A percentile compares a stretch with the other conserved stretches of the same genome.
These are phyloP conservation scores for Pyrenochaeta sp. DNA, from an alignment of 2,329 filamentous ascomycete species.

Conservation along the genomic window DNA sequence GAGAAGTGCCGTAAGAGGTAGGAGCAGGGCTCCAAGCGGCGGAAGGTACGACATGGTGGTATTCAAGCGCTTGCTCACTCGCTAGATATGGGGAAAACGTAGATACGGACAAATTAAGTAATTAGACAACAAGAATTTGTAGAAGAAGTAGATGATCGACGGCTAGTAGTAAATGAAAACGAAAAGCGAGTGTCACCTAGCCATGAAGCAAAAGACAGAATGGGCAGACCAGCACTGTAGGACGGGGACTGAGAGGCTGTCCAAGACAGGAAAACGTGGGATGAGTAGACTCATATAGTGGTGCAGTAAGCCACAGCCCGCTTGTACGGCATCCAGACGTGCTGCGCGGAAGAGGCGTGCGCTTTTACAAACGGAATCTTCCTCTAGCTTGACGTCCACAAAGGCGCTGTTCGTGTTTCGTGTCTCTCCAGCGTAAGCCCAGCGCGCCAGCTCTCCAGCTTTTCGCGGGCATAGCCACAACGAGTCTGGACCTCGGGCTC, in stretches of 20 bases:
- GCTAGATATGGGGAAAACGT: not conserved
- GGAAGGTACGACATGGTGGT: slow-evolving; percentile 26
- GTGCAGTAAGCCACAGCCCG: slow-evolving; percentile 15
- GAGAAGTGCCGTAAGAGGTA: slow-evolving; percentile 36
- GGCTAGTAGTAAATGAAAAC: slow-evolving; percentile 9
- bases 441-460: not conserved
- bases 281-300: slow-evolving; percentile 30
- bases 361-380: not conserved
- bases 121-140: slow-evolving; percentile 12
- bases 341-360: slow-evolving; percentile 6
- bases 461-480: slow-evolving; percentile 27
- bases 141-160: slow-evolving; percentile 11
- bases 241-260: slow-evolving; percentile 9
- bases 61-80: not conserved
- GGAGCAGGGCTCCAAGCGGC: slow-evolving; percentile 29
- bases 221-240: not conserved
- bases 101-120: slow-evolving; percentile 1
- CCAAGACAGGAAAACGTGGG: slow-evolving; percentile 10
- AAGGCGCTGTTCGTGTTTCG: slow-evolving; percentile 18
- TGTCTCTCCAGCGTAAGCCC: slow-evolving; percentile 1
- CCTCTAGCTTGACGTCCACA: slow-evolving; percentile 9
- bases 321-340: slow-evolving; percentile 13
- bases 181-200: slow-evolving; percentile 21
- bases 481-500: slow-evolving; percentile 23
- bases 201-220: slow-evolving; percentile 9